A percentile compares a stretch with the other conserved stretches of the same genome.
phyloP scores from a whole-genome alignment of 176 grass and related monocot genomes.

The Paspalum vaginatum region DNA sequence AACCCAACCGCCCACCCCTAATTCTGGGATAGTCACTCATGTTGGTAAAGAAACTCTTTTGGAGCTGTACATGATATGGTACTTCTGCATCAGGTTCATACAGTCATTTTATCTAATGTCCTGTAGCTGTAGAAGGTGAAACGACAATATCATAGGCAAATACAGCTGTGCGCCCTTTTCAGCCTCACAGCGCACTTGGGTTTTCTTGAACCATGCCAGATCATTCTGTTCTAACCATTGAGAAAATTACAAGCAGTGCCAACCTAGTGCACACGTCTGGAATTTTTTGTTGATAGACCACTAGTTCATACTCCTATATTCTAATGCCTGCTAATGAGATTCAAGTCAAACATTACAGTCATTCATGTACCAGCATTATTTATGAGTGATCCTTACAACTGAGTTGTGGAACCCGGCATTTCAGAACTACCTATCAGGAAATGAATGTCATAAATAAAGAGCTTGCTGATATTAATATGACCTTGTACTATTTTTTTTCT shows the following conservation, averaged over 20 bases:
- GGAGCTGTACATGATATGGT: neutral
- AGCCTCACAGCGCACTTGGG: neutral
- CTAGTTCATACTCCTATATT: neutral
- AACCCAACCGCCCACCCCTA: too few relatives aligned
- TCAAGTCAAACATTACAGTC: neutral
- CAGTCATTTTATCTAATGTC: neutral
- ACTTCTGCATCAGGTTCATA: slow-evolving; percentile 10
- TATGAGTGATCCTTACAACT: slow-evolving; percentile 1
- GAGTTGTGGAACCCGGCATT: neutral
- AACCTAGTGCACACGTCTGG: slow-evolving; percentile 1
- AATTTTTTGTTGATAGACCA: neutral
- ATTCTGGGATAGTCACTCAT: neutral
- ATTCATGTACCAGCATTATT: neutral
- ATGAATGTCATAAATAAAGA: slow-evolving; percentile 16
- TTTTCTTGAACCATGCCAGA: neutral
- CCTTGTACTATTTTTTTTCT: neutral
- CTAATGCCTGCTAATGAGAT: neutral
- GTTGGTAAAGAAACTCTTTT: neutral
- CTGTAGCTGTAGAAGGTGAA: slow-evolving; percentile 15
- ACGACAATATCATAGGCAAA: neutral
- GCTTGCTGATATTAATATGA: neutral
- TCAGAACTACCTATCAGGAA: slow-evolving; percentile 8
- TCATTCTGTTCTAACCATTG: neutral
- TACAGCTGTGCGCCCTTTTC: neutral
- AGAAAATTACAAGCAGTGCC: neutral